Percentiles rank a stretch among this genome's conserved stretches.
Evolutionary conservation across 805 yeast species (phyloP).

Genomic region (Metschnikowia borealis): DNA sequence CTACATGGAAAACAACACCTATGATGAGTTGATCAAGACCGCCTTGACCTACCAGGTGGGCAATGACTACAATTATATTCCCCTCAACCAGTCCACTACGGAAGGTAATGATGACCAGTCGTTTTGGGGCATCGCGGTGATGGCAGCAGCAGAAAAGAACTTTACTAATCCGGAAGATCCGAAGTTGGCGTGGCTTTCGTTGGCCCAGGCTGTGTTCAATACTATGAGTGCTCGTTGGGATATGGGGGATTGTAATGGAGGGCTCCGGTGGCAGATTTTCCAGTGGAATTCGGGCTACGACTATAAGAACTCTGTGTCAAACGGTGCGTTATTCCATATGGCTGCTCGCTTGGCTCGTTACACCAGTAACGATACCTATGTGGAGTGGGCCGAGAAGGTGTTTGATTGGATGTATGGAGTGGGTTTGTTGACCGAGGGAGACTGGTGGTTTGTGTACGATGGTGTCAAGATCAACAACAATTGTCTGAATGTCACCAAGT

Average conservation of each 20-base stretch:
- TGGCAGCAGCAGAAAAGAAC: slow-evolving; percentile 88
- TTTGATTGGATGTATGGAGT: slow-evolving; percentile 75
- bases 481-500: slow-evolving; percentile 56
- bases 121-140: slow-evolving; percentile 92
- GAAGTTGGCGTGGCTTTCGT: slow-evolving; percentile 60
- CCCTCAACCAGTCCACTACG: slow-evolving; percentile 80
- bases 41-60: slow-evolving; percentile 69
- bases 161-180: slow-evolving; percentile 69
- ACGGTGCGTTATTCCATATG: slow-evolving; percentile 82
- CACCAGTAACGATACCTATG: slow-evolving; percentile 69
- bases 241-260: slow-evolving; percentile 67
- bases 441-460: slow-evolving; percentile 59
- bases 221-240: slow-evolving; percentile 94
- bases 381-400: slow-evolving; percentile 66
- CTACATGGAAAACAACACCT: slow-evolving; percentile 67
- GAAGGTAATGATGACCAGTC: slow-evolving; percentile 99
- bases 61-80: slow-evolving; percentile 71
- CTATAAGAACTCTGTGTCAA: slow-evolving; percentile 88
- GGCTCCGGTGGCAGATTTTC: slow-evolving; percentile 94
- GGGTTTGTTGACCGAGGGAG: slow-evolving; percentile 40
- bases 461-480: slow-evolving; percentile 60
- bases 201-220: slow-evolving; percentile 87
- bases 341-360: slow-evolving; percentile 85
- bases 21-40: slow-evolving; percentile 50
- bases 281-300: slow-evolving; percentile 92